phyloP scores from a whole-genome alignment of 1,139 yeast species.

The Candida sp. region DNA sequence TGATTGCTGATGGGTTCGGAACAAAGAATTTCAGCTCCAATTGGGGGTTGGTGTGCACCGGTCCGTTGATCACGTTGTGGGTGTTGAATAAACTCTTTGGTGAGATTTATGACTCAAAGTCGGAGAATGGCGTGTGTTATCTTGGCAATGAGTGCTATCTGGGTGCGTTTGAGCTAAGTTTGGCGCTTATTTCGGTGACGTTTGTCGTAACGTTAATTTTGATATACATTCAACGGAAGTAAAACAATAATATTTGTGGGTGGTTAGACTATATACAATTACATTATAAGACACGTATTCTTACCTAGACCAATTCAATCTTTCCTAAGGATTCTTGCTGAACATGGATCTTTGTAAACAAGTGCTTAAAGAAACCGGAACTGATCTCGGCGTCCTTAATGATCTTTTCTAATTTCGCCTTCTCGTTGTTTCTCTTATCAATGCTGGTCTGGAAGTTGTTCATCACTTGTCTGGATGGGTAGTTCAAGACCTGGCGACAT shows the following conservation, averaged over 20 bases:
- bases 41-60: slow-evolving; percentile 52
- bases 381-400: slow-evolving; percentile 65
- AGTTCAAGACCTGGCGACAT: slow-evolving; percentile 78
- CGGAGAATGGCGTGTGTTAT: slow-evolving; percentile 38
- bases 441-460: slow-evolving; percentile 73
- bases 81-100: slow-evolving; percentile 46
- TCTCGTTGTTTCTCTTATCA: slow-evolving; percentile 65
- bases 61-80: slow-evolving; percentile 40
- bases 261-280: slow-evolving; percentile 2
- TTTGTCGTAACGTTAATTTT: slow-evolving; percentile 24
- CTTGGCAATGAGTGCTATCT: slow-evolving; percentile 42
- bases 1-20: slow-evolving; percentile 50
- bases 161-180: slow-evolving; percentile 37
- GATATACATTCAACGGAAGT: slow-evolving; percentile 30
- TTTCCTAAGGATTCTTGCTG: slow-evolving; percentile 52
- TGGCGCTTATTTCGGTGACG: slow-evolving; percentile 26
- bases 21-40: slow-evolving; percentile 44
- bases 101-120: slow-evolving; percentile 36
- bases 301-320: slow-evolving; percentile 56
- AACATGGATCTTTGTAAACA: slow-evolving; percentile 18
- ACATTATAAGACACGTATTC: slow-evolving; percentile 28
- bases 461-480: slow-evolving; percentile 85
- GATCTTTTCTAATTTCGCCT: slow-evolving; percentile 56
- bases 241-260: not conserved
- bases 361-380: slow-evolving; percentile 57